A percentile compares a stretch with the other conserved stretches of the same genome.
phyloP scores from a whole-genome alignment of 495 filamentous ascomycete species.

The Lasiosphaeris hirsuta region DNA sequence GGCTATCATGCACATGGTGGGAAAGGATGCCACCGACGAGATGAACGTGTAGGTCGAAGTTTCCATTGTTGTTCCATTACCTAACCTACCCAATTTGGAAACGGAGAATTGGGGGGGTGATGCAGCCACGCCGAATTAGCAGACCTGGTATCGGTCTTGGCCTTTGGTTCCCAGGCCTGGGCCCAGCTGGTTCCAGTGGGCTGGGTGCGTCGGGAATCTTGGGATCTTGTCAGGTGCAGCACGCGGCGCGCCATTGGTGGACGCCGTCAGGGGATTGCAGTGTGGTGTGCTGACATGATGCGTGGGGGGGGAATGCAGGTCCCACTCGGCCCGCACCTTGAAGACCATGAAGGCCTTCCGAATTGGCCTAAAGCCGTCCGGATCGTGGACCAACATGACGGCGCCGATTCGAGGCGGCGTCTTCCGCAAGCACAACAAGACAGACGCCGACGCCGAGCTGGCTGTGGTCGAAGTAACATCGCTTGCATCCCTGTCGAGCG shows the following conservation, averaged over 20 bases:
- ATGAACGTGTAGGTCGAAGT: slow-evolving; percentile 38
- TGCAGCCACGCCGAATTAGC: not conserved
- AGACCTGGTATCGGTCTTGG: too few relatives aligned
- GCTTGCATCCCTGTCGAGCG: slow-evolving; percentile 29
- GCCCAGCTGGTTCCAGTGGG: too few relatives aligned
- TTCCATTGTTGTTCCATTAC: not conserved
- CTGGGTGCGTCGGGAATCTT: too few relatives aligned
- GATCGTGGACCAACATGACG: slow-evolving; percentile 71
- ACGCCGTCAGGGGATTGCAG: not conserved
- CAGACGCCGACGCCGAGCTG: not conserved
- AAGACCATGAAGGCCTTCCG: slow-evolving; percentile 69
- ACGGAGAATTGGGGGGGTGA: not conserved
- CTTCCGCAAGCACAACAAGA: slow-evolving; percentile 52
- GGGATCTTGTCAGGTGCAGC: not conserved
- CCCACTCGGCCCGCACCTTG: slow-evolving; percentile 67
- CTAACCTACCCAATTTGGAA: not conserved
- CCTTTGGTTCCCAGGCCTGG: too few relatives aligned
- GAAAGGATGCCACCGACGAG: slow-evolving; percentile 51
- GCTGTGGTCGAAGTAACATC: slow-evolving; percentile 6
- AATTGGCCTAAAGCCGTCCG: slow-evolving; percentile 68
- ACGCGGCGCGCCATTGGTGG: not conserved
- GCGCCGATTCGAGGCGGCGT: slow-evolving; percentile 81
- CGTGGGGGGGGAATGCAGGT: slow-evolving; percentile 40
- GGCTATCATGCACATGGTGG: slow-evolving; percentile 49
- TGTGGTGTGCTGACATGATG: slow-evolving; percentile 19